Conservation (phyloP, 176 grass and related monocot genomes). For the Paspalum notatum region DNA sequence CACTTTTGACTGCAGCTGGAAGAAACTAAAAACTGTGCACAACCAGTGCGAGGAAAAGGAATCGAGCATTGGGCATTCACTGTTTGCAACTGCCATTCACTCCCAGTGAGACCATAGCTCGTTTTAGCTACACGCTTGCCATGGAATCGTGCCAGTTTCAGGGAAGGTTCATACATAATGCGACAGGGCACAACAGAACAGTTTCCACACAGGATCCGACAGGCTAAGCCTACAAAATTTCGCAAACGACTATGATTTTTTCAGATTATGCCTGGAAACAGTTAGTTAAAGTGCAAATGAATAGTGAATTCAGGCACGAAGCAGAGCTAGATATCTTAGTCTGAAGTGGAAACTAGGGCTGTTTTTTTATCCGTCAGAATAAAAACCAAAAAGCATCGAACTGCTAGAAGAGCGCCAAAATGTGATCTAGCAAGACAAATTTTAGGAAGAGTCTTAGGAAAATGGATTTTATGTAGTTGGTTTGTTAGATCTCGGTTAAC, state of each 20-base stretch:
- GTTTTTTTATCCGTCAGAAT: no score
- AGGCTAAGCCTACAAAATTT: neutral
- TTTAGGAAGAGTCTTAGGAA: no score
- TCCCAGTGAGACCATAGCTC: neutral
- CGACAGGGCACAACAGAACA: constrained; percentile 11
- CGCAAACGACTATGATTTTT: neutral
- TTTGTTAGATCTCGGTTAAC: no score
- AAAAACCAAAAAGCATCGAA: no score
- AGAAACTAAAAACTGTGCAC: constrained; percentile 21
- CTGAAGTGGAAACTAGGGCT: no score
- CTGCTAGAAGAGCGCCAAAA: no score
- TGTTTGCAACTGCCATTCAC: neutral
- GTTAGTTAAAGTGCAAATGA: neutral
- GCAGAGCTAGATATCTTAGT: neutral
- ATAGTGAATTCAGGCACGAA: neutral
- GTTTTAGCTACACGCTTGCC: constrained; percentile 3
- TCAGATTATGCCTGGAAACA: constrained; percentile 10
- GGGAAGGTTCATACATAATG: constrained; percentile 39
- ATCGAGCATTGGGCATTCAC: neutral
- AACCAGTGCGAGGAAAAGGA: neutral
- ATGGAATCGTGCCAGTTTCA: constrained; percentile 28
- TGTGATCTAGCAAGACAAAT: no score
- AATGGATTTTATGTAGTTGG: no score
- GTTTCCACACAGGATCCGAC: neutral
- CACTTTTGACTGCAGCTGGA: constrained; percentile 37